A percentile compares a stretch with the other conserved stretches of the same genome.
Conservation (phyloP, 306 rosid genomes). For the Begonia loranthoides region DNA sequence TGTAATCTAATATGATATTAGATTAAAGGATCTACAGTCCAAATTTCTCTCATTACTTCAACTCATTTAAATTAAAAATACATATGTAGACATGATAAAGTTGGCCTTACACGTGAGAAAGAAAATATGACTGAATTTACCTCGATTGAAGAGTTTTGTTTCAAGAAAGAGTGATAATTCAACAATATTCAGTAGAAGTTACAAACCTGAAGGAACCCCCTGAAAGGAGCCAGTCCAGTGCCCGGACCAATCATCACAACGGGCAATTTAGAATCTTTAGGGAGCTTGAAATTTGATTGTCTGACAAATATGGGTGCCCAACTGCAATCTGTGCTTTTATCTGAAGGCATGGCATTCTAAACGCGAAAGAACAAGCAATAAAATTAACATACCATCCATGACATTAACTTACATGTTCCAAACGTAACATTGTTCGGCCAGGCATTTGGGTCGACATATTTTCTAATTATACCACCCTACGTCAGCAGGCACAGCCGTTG, state of each 20-base stretch:
- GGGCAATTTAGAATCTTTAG: constrained; percentile 57
- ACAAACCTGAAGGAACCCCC: constrained; percentile 91
- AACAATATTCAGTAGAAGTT: neutral
- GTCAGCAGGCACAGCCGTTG: no score
- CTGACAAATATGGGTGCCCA: constrained; percentile 84
- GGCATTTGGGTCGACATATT: no score
- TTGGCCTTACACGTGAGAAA: no score
- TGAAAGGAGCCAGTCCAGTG: constrained; percentile 95
- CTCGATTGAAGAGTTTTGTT: no score
- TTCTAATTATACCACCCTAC: no score
- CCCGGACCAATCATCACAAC: constrained; percentile 95
- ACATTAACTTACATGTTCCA: neutral
- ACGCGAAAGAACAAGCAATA: neutral
- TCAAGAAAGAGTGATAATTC: no score
- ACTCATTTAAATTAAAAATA: no score
- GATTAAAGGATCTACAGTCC: no score
- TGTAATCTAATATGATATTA: no score
- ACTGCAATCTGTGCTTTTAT: constrained; percentile 63
- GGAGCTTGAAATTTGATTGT: constrained; percentile 85
- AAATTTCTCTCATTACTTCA: no score
- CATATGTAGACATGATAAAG: no score
- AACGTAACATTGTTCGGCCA: neutral
- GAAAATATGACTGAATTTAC: no score
- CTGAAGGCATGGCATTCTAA: constrained; percentile 67
- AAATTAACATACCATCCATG: neutral